Conservation (phyloP, 108 stramenopile genomes). For the Fragilaria crotonensis region DNA sequence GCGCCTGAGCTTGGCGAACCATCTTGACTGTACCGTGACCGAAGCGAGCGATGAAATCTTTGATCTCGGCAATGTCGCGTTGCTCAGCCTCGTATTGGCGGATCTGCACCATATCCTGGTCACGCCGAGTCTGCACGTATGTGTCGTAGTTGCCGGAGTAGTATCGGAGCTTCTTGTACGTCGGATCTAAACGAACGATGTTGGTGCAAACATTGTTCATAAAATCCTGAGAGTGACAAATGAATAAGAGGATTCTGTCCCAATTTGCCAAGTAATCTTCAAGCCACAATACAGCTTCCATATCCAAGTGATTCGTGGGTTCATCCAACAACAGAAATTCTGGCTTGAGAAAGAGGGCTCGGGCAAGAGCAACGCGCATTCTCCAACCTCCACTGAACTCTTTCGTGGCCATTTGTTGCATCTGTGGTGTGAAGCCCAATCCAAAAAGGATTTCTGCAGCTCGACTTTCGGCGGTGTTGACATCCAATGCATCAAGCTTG, state of each 20-base stretch:
- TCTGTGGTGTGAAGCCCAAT: slow-evolving; percentile 88
- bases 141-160: slow-evolving; percentile 97
- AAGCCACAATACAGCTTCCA: slow-evolving; percentile 99
- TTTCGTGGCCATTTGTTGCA: slow-evolving; percentile 88
- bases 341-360: slow-evolving; percentile 94
- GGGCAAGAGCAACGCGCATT: slow-evolving; percentile 94
- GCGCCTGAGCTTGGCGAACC: slow-evolving; percentile 89
- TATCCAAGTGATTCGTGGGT: slow-evolving; percentile 35
- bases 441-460: slow-evolving; percentile 96
- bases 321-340: slow-evolving; percentile 49
- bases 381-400: slow-evolving; percentile 99
- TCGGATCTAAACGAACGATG: slow-evolving; percentile 89
- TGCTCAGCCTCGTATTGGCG: slow-evolving; percentile 96
- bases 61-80: slow-evolving; percentile 92
- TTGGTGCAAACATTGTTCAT: slow-evolving; percentile 97
- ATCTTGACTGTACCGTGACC: slow-evolving; percentile 95
- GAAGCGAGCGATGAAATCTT: slow-evolving; percentile 93
- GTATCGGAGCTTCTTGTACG: slow-evolving; percentile 88
- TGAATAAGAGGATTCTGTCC: slow-evolving; percentile 91
- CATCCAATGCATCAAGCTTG: slow-evolving; percentile 94
- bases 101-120: slow-evolving; percentile 94
- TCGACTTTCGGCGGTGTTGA: slow-evolving; percentile 90
- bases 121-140: slow-evolving; percentile 86
- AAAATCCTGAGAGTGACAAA: slow-evolving; percentile 98
- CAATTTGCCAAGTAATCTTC: slow-evolving; percentile 93